phyloP scores from a whole-genome alignment of 768 basidiomycete species.

The Tylopilus intermedius region DNA sequence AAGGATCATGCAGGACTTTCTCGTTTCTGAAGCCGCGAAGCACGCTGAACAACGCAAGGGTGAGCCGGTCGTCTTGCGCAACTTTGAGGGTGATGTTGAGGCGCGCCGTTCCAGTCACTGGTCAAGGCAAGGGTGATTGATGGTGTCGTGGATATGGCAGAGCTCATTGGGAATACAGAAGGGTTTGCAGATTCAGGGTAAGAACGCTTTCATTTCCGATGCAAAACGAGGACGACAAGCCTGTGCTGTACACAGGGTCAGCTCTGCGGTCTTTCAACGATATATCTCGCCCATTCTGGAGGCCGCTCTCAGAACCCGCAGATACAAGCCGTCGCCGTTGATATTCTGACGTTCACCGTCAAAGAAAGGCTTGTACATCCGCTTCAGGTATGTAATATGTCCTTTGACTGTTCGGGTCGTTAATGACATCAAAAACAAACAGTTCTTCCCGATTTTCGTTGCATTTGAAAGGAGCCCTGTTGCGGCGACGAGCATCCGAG shows the following conservation, averaged over 20 bases:
- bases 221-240: background rate
- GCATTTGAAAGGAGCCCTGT: constrained; percentile 34
- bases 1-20: too few relatives aligned
- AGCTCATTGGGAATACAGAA: constrained; percentile 91
- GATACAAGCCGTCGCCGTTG: constrained; percentile 66
- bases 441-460: constrained; percentile 90
- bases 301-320: constrained; percentile 68
- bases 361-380: too few relatives aligned
- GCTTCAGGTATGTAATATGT: too few relatives aligned
- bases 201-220: constrained; percentile 27
- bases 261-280: constrained; percentile 62
- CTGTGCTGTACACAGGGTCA: constrained; percentile 54
- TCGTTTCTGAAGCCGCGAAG: too few relatives aligned
- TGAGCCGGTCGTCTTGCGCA: too few relatives aligned
- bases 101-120: constrained; percentile 7
- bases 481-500: too few relatives aligned
- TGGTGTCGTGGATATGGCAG: constrained; percentile 77
- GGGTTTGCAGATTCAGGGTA: constrained; percentile 70
- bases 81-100: constrained; percentile 45
- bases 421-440: background rate
- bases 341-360: too few relatives aligned
- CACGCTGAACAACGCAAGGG: too few relatives aligned
- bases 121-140: constrained; percentile 20
- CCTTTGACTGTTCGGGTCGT: background rate
- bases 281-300: constrained; percentile 55